Evolutionary conservation across 495 filamentous ascomycete species (phyloP), one percentile per base, ranked within the genome.

Genomic region (Penicillium turbatum): DNA sequence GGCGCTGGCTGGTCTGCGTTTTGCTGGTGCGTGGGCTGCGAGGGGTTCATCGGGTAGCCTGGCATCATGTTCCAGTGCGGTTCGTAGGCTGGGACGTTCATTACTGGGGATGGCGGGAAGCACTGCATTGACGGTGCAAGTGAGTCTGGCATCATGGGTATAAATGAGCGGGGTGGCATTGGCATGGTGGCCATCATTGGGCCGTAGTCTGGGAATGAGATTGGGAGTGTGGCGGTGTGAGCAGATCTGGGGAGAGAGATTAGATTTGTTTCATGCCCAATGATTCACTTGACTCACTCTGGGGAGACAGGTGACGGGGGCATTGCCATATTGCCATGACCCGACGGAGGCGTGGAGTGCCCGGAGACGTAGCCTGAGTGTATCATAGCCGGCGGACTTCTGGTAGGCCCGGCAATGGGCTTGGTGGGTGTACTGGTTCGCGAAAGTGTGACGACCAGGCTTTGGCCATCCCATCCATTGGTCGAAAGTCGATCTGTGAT

Each of bases 401-500:
- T 71, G 0, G 72, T 76, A 47, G 74, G 74, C 2, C 74, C 74
- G 21, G 74, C 74, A 43, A 77, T 72, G 5, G 74, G 72, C 30
- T 63, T 64, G 11, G 72, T 77, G 6, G 74, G 74, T 21, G 70
- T 63, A 41, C 67, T 71, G 41, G 72, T 75, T 27, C 72, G 69
- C 27, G 72, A 69, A 49, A 77, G 54, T 12, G 72, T 77, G 26
- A 77, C 74, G 6, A 73, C 70, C 47, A 77, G 56, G 48, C 68
- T 71, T 35, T 74, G 74, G 13, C 74, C 74, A 27, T 77, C 70
- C 74, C 74, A 77, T 45, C 74, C 74, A 38, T 65, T 72, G 37
- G 72, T 67, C 12, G 72, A 74, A 38, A 77, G 55, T 32, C 71
- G 66, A 41, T 73, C 74, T 77, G 49, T 26, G 50, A 32, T n/a